Percentiles rank a stretch among this genome's conserved stretches.
phyloP scores from a whole-genome alignment of 495 filamentous ascomycete genomes.

The Lepraria neglecta region DNA sequence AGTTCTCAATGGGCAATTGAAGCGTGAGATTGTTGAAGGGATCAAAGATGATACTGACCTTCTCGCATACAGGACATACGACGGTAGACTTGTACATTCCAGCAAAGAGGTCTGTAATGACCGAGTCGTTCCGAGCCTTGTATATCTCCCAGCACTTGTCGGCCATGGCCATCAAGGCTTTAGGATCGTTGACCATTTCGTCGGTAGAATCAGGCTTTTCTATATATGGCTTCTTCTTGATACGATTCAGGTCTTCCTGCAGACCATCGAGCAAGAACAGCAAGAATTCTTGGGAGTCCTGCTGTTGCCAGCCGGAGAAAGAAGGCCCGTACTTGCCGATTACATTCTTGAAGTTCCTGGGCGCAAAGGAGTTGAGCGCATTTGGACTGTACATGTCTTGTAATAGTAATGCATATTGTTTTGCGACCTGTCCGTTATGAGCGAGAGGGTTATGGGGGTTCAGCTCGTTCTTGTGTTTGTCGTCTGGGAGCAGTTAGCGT shows the following conservation, averaged over 20 bases:
- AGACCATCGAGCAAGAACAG: conserved; percentile 91
- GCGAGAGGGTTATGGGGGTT: conserved; percentile 79
- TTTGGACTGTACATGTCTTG: conserved; percentile 61
- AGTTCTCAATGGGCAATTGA: conserved; percentile 76
- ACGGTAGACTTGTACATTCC: conserved; percentile 98
- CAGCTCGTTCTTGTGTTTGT: conserved; percentile 67
- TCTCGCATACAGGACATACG: conserved; percentile 80
- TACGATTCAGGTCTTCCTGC: conserved; percentile 89
- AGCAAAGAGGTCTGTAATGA: conserved; percentile 89
- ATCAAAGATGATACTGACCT: conserved; percentile 98
- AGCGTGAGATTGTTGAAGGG: conserved; percentile 93
- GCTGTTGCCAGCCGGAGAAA: conserved; percentile 92
- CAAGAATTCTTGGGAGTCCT: conserved; percentile 97
- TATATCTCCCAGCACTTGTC: conserved; percentile 85
- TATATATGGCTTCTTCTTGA: conserved; percentile 93
- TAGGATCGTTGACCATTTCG: conserved; percentile 80
- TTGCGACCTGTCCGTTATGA: conserved; percentile 75
- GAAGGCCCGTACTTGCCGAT: conserved; percentile 73
- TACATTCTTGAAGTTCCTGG: conserved; percentile 68
- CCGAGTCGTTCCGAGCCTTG: conserved; percentile 86
- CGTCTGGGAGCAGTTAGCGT: conserved; percentile 41
- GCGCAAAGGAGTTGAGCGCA: conserved; percentile 56
- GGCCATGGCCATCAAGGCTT: conserved; percentile 73
- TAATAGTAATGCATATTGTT: conserved; percentile 68
- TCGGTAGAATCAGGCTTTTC: conserved; percentile 98